Percentiles rank a stretch among this genome's conserved stretches.
Conservation (phyloP, 345 rosid genomes). For the Populus alba region DNA sequence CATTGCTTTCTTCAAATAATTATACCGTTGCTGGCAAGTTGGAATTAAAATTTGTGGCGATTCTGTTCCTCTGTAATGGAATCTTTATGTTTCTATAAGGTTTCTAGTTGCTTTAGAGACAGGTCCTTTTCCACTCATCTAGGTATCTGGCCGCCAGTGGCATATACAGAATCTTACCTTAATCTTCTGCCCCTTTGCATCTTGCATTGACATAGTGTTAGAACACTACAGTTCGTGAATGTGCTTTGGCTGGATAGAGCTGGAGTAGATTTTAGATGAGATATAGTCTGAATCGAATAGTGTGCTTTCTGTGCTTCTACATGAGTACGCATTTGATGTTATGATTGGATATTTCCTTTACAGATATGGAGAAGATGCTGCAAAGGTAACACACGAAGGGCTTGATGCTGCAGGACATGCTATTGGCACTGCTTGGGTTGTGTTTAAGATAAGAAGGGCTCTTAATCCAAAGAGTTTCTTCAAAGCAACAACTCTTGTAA, state of each 20-base stretch:
- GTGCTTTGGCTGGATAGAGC: not conserved
- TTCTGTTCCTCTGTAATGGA: not conserved
- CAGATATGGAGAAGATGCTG: constrained; percentile 86
- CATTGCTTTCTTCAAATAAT: not conserved
- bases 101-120: not conserved
- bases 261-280: not conserved
- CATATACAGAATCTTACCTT: not conserved
- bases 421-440: constrained; percentile 89
- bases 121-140: not conserved
- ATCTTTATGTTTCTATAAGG: not conserved
- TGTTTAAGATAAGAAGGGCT: constrained; percentile 84
- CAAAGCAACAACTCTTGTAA: constrained; percentile 65
- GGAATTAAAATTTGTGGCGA: constrained; percentile 3
- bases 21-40: constrained; percentile 6
- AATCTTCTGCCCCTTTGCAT: not conserved
- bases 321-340: not conserved
- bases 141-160: not conserved
- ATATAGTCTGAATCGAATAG: not conserved
- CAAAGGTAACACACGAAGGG: constrained; percentile 61
- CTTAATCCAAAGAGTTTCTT: constrained; percentile 71
- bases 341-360: constrained; percentile 5
- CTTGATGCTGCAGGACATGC: constrained; percentile 89
- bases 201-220: too few relatives aligned
- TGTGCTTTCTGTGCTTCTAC: not conserved
- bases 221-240: too few relatives aligned